Evolutionary conservation across 2,329 filamentous ascomycete genomes (phyloP).

Genomic region (Xylaria sp.): DNA sequence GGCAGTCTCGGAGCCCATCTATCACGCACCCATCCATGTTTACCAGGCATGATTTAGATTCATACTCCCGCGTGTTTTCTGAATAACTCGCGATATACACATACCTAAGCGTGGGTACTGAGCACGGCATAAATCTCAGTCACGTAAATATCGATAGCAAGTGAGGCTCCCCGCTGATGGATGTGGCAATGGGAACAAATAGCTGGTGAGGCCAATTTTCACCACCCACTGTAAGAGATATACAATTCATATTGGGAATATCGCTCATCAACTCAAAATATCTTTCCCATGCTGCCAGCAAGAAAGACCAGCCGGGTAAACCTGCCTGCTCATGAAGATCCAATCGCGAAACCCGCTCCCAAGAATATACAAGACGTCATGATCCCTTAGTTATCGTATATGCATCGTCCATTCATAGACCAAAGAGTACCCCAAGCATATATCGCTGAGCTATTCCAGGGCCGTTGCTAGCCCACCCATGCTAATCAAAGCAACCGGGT

Average conservation of each 20-base stretch:
- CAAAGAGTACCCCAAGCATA: background rate
- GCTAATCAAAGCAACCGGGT: background rate
- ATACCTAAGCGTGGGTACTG: too few relatives aligned
- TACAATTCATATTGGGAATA: background rate
- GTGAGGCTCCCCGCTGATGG: background rate
- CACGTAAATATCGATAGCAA: background rate
- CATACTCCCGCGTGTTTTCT: background rate
- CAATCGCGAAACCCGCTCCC: conserved; percentile 9
- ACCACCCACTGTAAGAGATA: conserved; percentile 1
- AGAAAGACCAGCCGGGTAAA: background rate
- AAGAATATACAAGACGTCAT: conserved; percentile 1
- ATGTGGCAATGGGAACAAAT: too few relatives aligned
- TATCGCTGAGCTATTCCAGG: background rate
- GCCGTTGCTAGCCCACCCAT: background rate
- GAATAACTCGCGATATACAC: background rate
- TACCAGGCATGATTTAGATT: background rate
- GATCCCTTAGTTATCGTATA: conserved; percentile 9
- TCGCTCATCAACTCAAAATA: conserved; percentile 12
- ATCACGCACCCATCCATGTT: too few relatives aligned
- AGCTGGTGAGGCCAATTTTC: background rate
- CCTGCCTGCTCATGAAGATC: conserved; percentile 1
- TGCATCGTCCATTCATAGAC: conserved; percentile 22
- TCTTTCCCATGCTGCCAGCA: conserved; percentile 20
- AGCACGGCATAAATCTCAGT: too few relatives aligned
- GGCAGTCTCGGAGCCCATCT: too few relatives aligned